Evolutionary conservation across 2,329 filamentous ascomycete genomes (phyloP), one percentile per base, ranked within the genome.

Genomic region (Clonostachys rosea): DNA sequence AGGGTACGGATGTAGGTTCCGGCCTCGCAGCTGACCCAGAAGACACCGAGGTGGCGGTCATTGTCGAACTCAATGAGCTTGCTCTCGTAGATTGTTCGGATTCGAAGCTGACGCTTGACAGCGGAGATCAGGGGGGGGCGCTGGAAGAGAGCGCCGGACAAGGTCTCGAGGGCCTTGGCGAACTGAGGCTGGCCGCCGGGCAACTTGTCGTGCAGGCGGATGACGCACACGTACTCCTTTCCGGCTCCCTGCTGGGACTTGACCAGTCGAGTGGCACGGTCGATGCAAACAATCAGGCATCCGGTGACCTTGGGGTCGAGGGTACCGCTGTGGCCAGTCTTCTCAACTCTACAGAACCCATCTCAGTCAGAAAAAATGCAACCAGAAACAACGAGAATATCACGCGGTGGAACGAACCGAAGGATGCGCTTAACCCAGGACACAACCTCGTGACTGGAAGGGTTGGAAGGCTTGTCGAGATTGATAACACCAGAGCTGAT

Each of bases 381-480:
- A 30, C 24, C 24, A 30, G 24, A 30, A 30, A 10, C 24, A 30
- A 30, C 2, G 9, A 30, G 24, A 30, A 10, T 30, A 30, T 30
- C 24, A 30, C 47, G 43, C 24, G 39, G 35, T 40, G 47, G 46
- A 44, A 63, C 71, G 54, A 82, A 91, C 87, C 87, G 86, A 48
- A 99, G 79, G 62, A 97, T 97, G 60, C 92, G 86, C 86, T 99
- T 99, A 59, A 97, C 88, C 94, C 94, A 99, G 56, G 94, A 92
- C 64, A 99, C 94, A 56, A 99, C 94, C 78, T 99, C 94, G 80
- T 99, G 94, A 63, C 87, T 94, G 57, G 91, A 96, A 47, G 92
- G 92, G 76, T 99, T 99, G 46, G 91, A 95, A 49, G 92, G 94
- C 77, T 71, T 71, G 55, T 71, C 68, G 59, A 96, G 85, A 76